These are phyloP conservation scores for Elongisporangium senticosum DNA, from an alignment of 352 stramenopile genomes.

Conservation along the genomic window DNA sequence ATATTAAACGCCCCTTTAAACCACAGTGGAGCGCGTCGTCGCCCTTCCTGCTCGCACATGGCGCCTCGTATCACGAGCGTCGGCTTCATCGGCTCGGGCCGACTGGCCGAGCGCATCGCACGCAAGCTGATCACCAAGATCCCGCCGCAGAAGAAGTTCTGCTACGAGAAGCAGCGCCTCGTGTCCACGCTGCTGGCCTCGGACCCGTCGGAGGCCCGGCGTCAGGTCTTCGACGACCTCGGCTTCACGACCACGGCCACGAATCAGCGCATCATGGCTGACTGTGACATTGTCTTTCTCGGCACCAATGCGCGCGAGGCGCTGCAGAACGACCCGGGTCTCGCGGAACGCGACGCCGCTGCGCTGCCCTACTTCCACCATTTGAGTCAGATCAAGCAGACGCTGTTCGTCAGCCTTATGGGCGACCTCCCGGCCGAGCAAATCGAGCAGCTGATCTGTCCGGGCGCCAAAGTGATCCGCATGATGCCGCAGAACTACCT, in stretches of 20 bases:
- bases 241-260: constrained; percentile 60
- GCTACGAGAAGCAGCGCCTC: constrained; percentile 68
- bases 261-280: constrained; percentile 51
- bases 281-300: constrained; percentile 71
- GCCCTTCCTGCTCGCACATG: neutral
- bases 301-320: constrained; percentile 47
- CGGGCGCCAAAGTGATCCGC: constrained; percentile 63
- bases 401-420: constrained; percentile 70
- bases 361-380: neutral
- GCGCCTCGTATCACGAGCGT: constrained; percentile 42
- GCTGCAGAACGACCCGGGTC: constrained; percentile 15
- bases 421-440: constrained; percentile 48
- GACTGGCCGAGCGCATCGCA: constrained; percentile 55
- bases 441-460: constrained; percentile 50
- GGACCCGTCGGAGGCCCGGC: constrained; percentile 49
- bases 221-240: constrained; percentile 48
- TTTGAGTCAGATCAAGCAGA: constrained; percentile 22
- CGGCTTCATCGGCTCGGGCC: constrained; percentile 68
- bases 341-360: constrained; percentile 9
- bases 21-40: neutral
- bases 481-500: constrained; percentile 66
- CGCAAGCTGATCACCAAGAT: constrained; percentile 60
- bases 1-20: neutral
- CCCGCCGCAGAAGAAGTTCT: constrained; percentile 51
- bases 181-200: constrained; percentile 63